Base-by-base conservation (phyloP, 805 yeast species). In the Wickerhamomyces canadensis region DNA sequence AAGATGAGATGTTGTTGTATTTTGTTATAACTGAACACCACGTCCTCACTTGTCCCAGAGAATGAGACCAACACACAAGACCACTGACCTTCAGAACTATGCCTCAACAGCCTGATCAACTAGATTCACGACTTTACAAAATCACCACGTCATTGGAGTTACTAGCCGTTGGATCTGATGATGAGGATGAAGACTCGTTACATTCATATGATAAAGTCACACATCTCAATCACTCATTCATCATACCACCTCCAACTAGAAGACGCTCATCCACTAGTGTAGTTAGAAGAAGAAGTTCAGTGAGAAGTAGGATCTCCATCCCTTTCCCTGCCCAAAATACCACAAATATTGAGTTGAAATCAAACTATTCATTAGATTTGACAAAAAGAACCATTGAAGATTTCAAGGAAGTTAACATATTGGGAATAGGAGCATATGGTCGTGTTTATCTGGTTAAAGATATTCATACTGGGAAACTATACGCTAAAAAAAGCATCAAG, bases 361-460 rank as follows among this genome's bases (percentile, higher is more conserved):
- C 32, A 2, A 43, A 51, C 31, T 50, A 42, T 31, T 41, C 52
- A 0, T 28, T 23, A 1, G 49, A 43, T 17, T 18, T 35, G 8
- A 19, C 42, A 6, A 30, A 30, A 8, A 41, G 55, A 28, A 47
- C 51, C 6, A 39, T 67, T 2, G 34, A 42, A 6, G 95, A 88
- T 53, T 87, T 87, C 49, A 74, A 72, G 46, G 83, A 83, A 4
- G 55, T 85, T 4, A 76, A 73, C 43, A 88, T 84, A 1, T 64
- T 87, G 13, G 96, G 96, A 0, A 74, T 78, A 34, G 96, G 96
- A 4, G 85, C 95, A 2, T 87, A 81, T 52, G 96, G 96, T 2
- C 83, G 82, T 49, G 96, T 87, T 2, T 64, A 82, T n/a, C 61
- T 87, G 19, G 95, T 87, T 1, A 75, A 76, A 37, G 88, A 87